Evolutionary conservation across 2,329 filamentous ascomycete species (phyloP).

Genomic region (Biscogniauxia mediterranea): DNA sequence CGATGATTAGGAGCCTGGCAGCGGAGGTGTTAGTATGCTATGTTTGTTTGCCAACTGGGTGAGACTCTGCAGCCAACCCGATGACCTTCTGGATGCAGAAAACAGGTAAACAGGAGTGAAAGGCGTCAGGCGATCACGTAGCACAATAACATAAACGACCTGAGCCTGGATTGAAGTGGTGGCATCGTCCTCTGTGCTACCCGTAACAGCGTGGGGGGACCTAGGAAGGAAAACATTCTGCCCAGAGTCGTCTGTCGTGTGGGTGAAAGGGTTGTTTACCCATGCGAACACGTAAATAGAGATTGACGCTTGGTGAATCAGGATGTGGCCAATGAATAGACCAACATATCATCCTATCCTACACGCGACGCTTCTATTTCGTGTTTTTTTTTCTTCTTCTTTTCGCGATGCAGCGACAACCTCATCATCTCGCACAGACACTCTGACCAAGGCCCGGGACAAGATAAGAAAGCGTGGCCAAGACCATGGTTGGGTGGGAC

Average conservation of each 20-base stretch:
- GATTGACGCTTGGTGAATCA: neutral
- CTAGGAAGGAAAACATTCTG: neutral
- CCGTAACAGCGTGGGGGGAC: neutral
- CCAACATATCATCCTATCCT: neutral
- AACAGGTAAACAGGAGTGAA: conserved; percentile 21
- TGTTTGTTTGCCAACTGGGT: conserved; percentile 5
- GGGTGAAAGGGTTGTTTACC: neutral
- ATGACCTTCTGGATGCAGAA: conserved; percentile 13
- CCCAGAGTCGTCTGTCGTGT: neutral
- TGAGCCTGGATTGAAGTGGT: neutral
- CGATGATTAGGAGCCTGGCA: conserved; percentile 2
- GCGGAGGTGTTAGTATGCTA: conserved; percentile 1
- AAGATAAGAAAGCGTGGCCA: neutral
- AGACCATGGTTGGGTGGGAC: neutral
- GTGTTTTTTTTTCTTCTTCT: neutral
- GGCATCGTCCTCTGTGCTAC: neutral
- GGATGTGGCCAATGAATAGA: neutral
- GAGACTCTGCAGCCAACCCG: neutral
- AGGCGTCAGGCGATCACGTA: neutral
- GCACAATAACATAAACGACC: neutral
- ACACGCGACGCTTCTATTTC: neutral
- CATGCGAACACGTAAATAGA: neutral
- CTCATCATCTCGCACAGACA: neutral
- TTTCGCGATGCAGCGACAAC: neutral
- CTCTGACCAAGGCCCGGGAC: neutral